Evolutionary conservation across 352 stramenopile genomes (phyloP).

Genomic region (Phytophthora niederhauseri): DNA sequence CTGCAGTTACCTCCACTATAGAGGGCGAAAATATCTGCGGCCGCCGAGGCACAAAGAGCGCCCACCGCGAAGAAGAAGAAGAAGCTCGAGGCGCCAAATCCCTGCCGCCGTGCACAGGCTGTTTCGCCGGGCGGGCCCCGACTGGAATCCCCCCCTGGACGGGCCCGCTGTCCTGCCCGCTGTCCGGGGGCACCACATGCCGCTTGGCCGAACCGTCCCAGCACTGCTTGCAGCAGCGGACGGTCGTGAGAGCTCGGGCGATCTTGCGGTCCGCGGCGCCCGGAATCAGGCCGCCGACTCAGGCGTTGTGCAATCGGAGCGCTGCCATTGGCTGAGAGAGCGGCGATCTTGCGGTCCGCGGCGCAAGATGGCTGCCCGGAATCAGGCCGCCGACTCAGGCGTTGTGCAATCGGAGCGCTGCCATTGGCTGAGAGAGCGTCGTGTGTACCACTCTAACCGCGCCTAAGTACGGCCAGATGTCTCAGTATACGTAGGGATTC

Average conservation of each 20-base stretch:
- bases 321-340: background rate
- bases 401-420: background rate
- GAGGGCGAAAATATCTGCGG: background rate
- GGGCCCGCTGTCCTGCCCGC: no score
- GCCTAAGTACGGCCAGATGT: background rate
- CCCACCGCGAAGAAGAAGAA: background rate
- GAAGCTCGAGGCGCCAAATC: conserved; percentile 4
- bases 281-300: background rate
- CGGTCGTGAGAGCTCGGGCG: background rate
- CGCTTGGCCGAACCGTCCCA: no score
- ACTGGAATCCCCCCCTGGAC: no score
- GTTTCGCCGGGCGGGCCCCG: background rate
- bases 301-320: background rate
- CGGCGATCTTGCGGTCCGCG: no score
- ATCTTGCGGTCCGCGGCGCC: background rate
- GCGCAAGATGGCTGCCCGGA: background rate
- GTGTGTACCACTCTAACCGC: background rate
- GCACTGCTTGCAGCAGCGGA: background rate
- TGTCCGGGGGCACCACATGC: background rate
- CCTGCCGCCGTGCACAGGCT: conserved; percentile 3
- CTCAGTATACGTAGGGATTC: conserved; percentile 1
- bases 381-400: background rate
- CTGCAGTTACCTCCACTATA: background rate
- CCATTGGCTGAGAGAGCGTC: background rate
- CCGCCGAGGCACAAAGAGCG: conserved; percentile 1